phyloP scores from a whole-genome alignment of 768 basidiomycete genomes.

The Tulasnella sp. region DNA sequence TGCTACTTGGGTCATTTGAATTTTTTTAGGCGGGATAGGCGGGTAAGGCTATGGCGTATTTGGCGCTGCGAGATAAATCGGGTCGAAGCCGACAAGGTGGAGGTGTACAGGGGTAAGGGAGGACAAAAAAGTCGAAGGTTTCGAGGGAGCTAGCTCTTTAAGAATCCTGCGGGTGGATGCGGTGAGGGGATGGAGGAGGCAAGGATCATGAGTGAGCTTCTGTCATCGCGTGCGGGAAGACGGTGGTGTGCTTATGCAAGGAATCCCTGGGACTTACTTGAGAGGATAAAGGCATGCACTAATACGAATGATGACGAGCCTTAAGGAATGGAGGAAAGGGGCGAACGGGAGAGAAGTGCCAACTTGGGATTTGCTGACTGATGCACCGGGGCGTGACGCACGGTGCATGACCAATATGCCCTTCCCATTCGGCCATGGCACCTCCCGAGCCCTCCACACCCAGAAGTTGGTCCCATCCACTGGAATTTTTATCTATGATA shows the following conservation, averaged over 20 bases:
- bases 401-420: slow-evolving; percentile 1
- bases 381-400: slow-evolving; percentile 8
- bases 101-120: background rate
- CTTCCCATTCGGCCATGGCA: background rate
- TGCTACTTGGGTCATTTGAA: background rate
- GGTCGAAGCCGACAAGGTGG: background rate
- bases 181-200: background rate
- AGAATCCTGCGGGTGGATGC: background rate
- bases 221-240: slow-evolving; percentile 4
- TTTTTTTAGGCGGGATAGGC: background rate
- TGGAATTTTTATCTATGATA: background rate
- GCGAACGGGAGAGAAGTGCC: background rate
- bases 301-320: background rate
- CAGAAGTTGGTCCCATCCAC: background rate
- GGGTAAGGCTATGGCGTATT: slow-evolving; percentile 1
- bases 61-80: background rate
- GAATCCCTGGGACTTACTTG: background rate
- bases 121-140: background rate
- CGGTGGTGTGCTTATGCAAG: background rate
- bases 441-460: background rate
- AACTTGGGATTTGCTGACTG: slow-evolving; percentile 9
- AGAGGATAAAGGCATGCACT: background rate
- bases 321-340: background rate
- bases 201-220: slow-evolving; percentile 12
- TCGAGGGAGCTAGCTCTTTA: background rate